phyloP scores from a whole-genome alignment of 192 early-diverging fungal genomes.

The Coemansia sp. region DNA sequence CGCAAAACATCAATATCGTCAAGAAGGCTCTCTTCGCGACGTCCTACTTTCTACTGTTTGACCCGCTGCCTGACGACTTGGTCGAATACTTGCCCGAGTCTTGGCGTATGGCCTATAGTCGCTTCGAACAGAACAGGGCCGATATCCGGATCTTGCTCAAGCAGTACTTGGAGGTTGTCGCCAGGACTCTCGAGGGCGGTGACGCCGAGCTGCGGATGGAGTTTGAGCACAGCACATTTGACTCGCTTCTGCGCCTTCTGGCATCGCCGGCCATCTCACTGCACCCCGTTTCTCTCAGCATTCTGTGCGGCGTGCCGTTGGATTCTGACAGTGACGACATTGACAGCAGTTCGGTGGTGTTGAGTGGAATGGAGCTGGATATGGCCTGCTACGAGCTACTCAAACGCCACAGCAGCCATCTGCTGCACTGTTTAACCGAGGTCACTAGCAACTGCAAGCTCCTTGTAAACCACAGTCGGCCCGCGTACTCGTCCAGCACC shows the following conservation, averaged over 20 bases:
- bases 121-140: conserved; percentile 24
- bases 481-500: conserved; percentile 36
- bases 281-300: conserved; percentile 17
- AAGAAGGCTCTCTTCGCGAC: conserved; percentile 29
- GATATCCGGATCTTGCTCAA: conserved; percentile 16
- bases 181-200: conserved; percentile 15
- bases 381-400: conserved; percentile 44
- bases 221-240: conserved; percentile 28
- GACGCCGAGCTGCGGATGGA: conserved; percentile 20
- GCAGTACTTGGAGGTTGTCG: conserved; percentile 21
- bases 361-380: conserved; percentile 32
- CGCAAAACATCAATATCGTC: conserved; percentile 35
- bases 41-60: conserved; percentile 47
- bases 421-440: conserved; percentile 23
- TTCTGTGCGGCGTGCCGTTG: conserved; percentile 17
- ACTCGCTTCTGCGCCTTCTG: conserved; percentile 25
- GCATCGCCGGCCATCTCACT: conserved; percentile 29
- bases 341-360: neutral
- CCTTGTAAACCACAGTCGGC: conserved; percentile 37
- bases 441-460: conserved; percentile 39
- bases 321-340: conserved; percentile 12
- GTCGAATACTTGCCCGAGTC: conserved; percentile 7
- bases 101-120: conserved; percentile 18
- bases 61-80: conserved; percentile 25
- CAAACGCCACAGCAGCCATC: conserved; percentile 23